Base-by-base conservation (phyloP, 306 rosid genomes). In the Casuarina equisetifolia region DNA sequence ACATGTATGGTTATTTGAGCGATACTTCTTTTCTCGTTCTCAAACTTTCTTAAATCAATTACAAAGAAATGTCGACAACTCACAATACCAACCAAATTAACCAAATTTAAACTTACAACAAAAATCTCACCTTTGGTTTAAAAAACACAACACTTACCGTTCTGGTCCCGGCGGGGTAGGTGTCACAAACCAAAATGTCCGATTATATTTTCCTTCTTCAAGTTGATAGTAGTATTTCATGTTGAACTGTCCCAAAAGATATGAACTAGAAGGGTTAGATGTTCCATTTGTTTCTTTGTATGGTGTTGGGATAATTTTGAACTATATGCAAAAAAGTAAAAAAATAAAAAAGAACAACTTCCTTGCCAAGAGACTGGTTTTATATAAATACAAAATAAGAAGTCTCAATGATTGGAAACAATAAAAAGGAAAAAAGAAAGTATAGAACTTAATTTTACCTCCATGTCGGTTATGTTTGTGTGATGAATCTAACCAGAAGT, bases 401-500 rank as follows among this genome's bases (percentile, higher is more conserved):
- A 25, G 32, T 25, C 32, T 25, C 32, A 25, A 25, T 25, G 32
- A 25, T 25, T 25, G 32, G 25, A 58, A 58, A 7, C 58, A 74
- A 39, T 46, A 9, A 43, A 78, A 19, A 78, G 55, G 75, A 72
- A 3, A 70, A 25, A 25, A 25, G 17, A 25, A 25, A 25, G 32
- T 25, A 58, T 20, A 66, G 70, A 39, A 25, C 32, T 25, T 17
- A 67, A 13, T 53, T 40, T 81, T 9, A 91, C 97, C 97, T 94
- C 78, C 83, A 94, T 87, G 55, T 85, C 39, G 4, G 49, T 32
- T 15, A 89, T 74, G 39, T 89, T 90, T 78, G 91, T 66, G 57
- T 94, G 98, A 72, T 92, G 98, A 81, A 94, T 90, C 84, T 81
- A 92, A 32, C 93, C 98, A 79, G 98, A 92, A 2, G 95, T 76